phyloP scores from a whole-genome alignment of 768 basidiomycete genomes.

The Tubosaeta brunneosetosa region DNA sequence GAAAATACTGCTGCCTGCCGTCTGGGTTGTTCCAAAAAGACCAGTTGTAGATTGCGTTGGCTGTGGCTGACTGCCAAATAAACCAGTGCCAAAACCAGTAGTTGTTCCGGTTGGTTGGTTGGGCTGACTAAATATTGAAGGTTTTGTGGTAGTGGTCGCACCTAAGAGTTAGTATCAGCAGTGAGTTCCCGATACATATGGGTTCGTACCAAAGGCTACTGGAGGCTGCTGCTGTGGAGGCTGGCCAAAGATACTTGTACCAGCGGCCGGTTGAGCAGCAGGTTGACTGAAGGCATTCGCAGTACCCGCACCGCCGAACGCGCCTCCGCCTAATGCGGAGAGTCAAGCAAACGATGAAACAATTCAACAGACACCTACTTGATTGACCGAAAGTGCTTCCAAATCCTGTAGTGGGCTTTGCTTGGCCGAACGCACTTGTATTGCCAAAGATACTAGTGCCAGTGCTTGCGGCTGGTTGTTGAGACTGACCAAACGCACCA shows the following conservation, averaged over 20 bases:
- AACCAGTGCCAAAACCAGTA: conserved; percentile 33
- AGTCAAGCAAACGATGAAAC: neutral
- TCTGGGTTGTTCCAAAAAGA: conserved; percentile 29
- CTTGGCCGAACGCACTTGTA: conserved; percentile 29
- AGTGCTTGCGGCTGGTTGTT: conserved; percentile 34
- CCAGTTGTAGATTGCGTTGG: conserved; percentile 21
- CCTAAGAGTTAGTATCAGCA: conserved; percentile 20
- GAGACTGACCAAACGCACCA: conserved; percentile 48
- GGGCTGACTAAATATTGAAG: conserved; percentile 47
- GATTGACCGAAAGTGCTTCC: conserved; percentile 24
- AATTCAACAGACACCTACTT: conserved; percentile 10
- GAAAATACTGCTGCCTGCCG: conserved; percentile 29
- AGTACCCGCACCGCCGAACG: conserved; percentile 22
- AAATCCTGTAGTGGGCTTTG: conserved; percentile 31
- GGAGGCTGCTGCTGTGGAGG: conserved; percentile 33
- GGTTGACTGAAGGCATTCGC: conserved; percentile 27
- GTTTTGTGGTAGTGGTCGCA: conserved; percentile 35
- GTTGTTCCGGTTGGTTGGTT: conserved; percentile 36
- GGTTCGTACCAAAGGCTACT: conserved; percentile 38
- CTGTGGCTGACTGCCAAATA: conserved; percentile 27
- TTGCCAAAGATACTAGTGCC: conserved; percentile 31
- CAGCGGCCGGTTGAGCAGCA: conserved; percentile 17
- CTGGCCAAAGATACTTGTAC: conserved; percentile 33
- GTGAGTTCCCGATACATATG: neutral
- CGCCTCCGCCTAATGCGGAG: conserved; percentile 12